phyloP scores from a whole-genome alignment of 83 land plant species.

The Thuja plicata region DNA sequence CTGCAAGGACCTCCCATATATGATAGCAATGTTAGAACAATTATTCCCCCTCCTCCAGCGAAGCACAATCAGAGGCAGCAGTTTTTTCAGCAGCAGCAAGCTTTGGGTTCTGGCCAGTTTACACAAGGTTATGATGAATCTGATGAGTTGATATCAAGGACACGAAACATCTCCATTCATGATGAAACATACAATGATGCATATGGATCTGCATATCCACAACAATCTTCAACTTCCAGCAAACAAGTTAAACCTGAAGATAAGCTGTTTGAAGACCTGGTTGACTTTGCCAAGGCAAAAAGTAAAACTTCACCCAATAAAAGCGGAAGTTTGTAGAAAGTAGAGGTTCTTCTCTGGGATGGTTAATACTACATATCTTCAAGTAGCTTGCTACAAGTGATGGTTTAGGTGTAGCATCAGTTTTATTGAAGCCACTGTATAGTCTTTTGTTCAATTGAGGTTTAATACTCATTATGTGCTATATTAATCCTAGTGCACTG shows the following conservation, averaged over 20 bases:
- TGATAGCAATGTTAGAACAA: neutral
- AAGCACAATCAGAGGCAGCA: slow-evolving; percentile 46
- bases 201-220: neutral
- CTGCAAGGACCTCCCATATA: neutral
- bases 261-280: slow-evolving; percentile 65
- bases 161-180: slow-evolving; percentile 30
- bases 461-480: slow-evolving; percentile 1
- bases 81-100: slow-evolving; percentile 37
- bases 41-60: slow-evolving; percentile 28
- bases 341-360: neutral
- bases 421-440: slow-evolving; percentile 13
- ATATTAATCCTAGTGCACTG: slow-evolving; percentile 2
- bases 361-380: neutral
- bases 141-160: slow-evolving; percentile 28
- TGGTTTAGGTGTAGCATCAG: slow-evolving; percentile 6
- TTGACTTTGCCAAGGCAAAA: slow-evolving; percentile 68
- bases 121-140: slow-evolving; percentile 20
- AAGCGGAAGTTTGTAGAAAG: slow-evolving; percentile 7
- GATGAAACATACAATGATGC: neutral
- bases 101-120: slow-evolving; percentile 9
- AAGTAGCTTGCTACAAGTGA: slow-evolving; percentile 9
- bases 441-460: slow-evolving; percentile 10
- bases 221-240: slow-evolving; percentile 18
- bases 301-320: neutral
- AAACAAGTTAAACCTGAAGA: slow-evolving; percentile 59